These are phyloP conservation scores for Cryptosporidium sp. DNA, from an alignment of 169 alveolate species.

Conservation along the genomic window DNA sequence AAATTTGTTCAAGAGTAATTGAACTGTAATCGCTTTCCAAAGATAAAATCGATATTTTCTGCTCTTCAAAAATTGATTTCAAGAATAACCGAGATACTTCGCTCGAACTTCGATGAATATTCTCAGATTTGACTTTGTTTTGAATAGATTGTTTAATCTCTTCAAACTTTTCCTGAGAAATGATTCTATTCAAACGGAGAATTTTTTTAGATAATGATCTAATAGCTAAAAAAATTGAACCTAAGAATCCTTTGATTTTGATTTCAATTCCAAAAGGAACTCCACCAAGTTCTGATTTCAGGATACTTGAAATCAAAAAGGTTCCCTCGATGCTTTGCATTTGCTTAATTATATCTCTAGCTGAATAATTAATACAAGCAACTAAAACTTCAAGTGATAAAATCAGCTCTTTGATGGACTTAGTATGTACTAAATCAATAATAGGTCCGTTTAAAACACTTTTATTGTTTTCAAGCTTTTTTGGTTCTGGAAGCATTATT, in stretches of 20 bases:
- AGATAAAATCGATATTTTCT: constrained; percentile 7
- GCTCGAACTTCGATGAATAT: not conserved
- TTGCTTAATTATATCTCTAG: not conserved
- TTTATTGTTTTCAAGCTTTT: not conserved
- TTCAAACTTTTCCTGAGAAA: constrained; percentile 7
- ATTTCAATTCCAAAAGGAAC: constrained; percentile 50
- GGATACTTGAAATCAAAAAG: constrained; percentile 19
- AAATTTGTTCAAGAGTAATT: constrained; percentile 6
- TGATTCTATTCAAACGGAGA: not conserved
- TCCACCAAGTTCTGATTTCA: constrained; percentile 16
- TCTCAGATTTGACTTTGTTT: not conserved
- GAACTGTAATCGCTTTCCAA: constrained; percentile 7
- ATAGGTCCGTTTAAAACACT: not conserved
- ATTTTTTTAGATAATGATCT: constrained; percentile 5
- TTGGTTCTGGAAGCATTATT: constrained; percentile 5
- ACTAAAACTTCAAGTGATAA: constrained; percentile 35
- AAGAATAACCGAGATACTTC: not conserved
- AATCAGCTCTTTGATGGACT: not conserved
- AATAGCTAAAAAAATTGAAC: constrained; percentile 18
- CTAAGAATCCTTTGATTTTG: constrained; percentile 20
- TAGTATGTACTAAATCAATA: not conserved
- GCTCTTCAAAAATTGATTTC: not conserved
- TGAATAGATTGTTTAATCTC: not conserved
- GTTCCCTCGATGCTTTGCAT: constrained; percentile 15
- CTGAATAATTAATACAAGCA: not conserved